Conservation (phyloP, 106 monocot species). For the Acorus calamus region DNA sequence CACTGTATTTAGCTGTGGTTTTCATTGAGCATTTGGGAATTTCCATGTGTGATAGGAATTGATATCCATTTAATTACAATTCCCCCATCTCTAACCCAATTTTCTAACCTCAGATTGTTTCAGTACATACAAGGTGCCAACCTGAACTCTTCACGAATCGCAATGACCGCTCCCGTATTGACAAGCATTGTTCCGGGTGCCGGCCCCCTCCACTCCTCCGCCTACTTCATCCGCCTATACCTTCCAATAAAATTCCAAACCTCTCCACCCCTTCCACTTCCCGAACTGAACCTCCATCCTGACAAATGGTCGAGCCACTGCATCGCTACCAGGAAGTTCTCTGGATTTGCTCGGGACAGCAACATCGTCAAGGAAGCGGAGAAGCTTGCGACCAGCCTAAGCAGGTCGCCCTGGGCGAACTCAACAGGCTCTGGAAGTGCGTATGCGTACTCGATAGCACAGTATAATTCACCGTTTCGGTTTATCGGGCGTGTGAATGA, state of each 20-base stretch:
- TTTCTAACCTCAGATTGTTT: slow-evolving; percentile 50
- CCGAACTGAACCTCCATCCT: slow-evolving; percentile 56
- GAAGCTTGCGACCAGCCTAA: slow-evolving; percentile 56
- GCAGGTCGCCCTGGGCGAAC: slow-evolving; percentile 52
- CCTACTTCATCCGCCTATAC: slow-evolving; percentile 51
- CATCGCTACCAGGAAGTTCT: slow-evolving; percentile 61
- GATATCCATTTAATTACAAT: background rate
- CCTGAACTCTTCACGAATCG: slow-evolving; percentile 55
- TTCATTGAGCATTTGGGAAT: no score
- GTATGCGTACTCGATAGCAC: slow-evolving; percentile 69
- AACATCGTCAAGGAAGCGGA: slow-evolving; percentile 68
- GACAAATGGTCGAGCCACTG: slow-evolving; percentile 48
- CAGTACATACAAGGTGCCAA: slow-evolving; percentile 85
- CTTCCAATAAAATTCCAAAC: slow-evolving; percentile 56
- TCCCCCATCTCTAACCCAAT: background rate
- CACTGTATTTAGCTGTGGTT: no score
- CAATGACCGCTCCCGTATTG: slow-evolving; percentile 67
- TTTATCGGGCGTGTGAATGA: slow-evolving; percentile 62
- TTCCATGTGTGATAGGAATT: no score
- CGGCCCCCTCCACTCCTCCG: slow-evolving; percentile 74
- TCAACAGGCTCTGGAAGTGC: slow-evolving; percentile 25
- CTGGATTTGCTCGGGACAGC: slow-evolving; percentile 63
- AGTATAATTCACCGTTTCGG: slow-evolving; percentile 64
- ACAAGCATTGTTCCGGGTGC: slow-evolving; percentile 75
- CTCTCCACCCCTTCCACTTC: slow-evolving; percentile 66